Conservation (phyloP, 768 basidiomycete genomes). For the Vararia minispora region DNA sequence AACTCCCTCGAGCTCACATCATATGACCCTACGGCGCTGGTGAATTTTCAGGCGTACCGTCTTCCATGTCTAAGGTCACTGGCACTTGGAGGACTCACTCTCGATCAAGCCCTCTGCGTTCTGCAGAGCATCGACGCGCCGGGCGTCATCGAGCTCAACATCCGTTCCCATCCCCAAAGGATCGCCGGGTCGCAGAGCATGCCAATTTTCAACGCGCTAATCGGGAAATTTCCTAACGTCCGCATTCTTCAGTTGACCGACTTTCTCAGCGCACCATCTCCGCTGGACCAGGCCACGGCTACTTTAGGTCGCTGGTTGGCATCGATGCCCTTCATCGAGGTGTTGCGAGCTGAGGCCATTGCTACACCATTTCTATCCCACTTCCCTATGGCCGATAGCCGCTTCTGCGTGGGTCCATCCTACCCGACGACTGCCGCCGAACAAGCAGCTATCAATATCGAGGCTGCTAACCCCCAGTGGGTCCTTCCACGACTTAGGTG, state of each 20-base stretch:
- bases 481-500: neutral
- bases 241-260: constrained; percentile 42
- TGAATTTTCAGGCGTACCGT: no score
- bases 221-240: constrained; percentile 38
- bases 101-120: constrained; percentile 36
- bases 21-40: no score
- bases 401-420: constrained; percentile 7
- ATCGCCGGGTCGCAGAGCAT: constrained; percentile 47
- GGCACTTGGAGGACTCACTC: constrained; percentile 44
- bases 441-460: neutral
- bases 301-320: constrained; percentile 39
- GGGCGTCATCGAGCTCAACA: constrained; percentile 43
- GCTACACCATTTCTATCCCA: constrained; percentile 1
- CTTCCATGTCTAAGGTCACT: constrained; percentile 42
- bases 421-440: neutral
- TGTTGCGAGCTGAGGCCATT: constrained; percentile 13
- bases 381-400: constrained; percentile 4
- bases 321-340: constrained; percentile 41
- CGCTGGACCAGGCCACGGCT: constrained; percentile 15
- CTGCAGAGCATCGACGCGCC: constrained; percentile 44
- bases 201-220: constrained; percentile 34
- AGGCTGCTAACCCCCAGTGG: constrained; percentile 3
- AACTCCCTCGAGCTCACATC: no score
- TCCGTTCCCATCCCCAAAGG: no score
- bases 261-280: constrained; percentile 24